Percentiles rank a stretch among this genome's conserved stretches.
Evolutionary conservation across 1,284 basidiomycete species (phyloP).

Genomic region (Ceratobasidium sp.): DNA sequence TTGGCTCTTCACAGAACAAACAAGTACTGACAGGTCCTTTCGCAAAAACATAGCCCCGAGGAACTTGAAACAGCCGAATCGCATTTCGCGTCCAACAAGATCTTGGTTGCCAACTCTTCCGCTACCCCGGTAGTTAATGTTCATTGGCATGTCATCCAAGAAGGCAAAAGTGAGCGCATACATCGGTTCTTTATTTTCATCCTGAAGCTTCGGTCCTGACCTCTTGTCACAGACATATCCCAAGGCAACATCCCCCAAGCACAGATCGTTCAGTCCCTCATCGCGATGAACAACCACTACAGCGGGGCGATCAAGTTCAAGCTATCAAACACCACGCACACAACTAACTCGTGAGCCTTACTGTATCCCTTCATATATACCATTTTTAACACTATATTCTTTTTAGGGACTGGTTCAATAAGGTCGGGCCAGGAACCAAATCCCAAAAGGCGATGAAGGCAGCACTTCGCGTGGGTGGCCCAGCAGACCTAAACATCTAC

Average conservation of each 20-base stretch:
- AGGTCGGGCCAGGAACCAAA: conserved; percentile 55
- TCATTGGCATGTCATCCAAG: conserved; percentile 31
- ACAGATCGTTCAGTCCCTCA: conserved; percentile 10
- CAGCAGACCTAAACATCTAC: conserved; percentile 42
- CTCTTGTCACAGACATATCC: not conserved
- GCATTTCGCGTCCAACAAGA: conserved; percentile 14
- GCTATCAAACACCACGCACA: not conserved
- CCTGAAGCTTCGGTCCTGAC: not conserved
- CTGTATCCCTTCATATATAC: too few relatives aligned
- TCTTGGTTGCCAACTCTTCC: not conserved
- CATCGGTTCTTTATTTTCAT: not conserved
- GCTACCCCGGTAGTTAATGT: not conserved
- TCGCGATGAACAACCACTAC: conserved; percentile 23
- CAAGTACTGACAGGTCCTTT: not conserved
- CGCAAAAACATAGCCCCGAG: not conserved
- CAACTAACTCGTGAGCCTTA: conserved; percentile 14
- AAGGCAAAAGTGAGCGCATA: conserved; percentile 2
- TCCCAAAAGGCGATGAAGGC: conserved; percentile 64
- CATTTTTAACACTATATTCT: not conserved
- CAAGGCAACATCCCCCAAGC: conserved; percentile 26
- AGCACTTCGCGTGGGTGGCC: conserved; percentile 28
- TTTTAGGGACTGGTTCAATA: conserved; percentile 31
- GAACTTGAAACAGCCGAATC: conserved; percentile 12
- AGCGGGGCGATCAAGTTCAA: conserved; percentile 1
- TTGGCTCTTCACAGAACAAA: not conserved